A percentile compares a stretch with the other conserved stretches of the same genome.
Evolutionary conservation across 2,329 filamentous ascomycete genomes (phyloP).

Genomic region (Cercospora berteroae): DNA sequence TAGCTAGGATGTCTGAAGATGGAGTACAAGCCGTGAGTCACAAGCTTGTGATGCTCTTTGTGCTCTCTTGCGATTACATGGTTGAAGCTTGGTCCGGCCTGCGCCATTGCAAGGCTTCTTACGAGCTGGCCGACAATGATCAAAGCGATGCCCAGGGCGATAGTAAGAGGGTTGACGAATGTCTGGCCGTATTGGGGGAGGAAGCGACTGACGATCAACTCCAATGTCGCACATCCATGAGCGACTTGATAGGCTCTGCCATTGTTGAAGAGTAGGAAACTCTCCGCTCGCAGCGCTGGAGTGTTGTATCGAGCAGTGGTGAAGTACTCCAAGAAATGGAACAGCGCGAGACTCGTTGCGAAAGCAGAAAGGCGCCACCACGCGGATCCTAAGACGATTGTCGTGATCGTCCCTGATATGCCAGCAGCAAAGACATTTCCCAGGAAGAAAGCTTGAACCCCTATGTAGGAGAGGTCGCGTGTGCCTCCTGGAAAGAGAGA

Average conservation of each 20-base stretch:
- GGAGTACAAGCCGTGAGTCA: conserved; percentile 77
- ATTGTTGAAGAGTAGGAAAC: conserved; percentile 82
- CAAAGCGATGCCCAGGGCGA: conserved; percentile 59
- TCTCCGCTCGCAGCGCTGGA: conserved; percentile 64
- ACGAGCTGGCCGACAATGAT: conserved; percentile 70
- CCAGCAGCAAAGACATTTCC: conserved; percentile 41
- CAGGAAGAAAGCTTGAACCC: conserved; percentile 46
- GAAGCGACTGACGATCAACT: conserved; percentile 61
- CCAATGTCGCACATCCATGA: conserved; percentile 69
- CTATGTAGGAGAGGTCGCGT: conserved; percentile 49
- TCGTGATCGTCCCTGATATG: conserved; percentile 32
- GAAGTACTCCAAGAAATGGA: conserved; percentile 97
- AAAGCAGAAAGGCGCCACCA: conserved; percentile 63
- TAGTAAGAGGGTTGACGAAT: conserved; percentile 51
- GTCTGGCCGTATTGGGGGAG: conserved; percentile 26
- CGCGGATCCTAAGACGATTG: conserved; percentile 25
- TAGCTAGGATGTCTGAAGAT: conserved; percentile 83
- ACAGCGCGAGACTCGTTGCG: conserved; percentile 65
- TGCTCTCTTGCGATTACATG: conserved; percentile 70
- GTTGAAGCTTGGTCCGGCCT: conserved; percentile 89
- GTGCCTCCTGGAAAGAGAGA: conserved; percentile 43
- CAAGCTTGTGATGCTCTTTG: conserved; percentile 72
- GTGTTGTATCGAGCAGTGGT: conserved; percentile 85
- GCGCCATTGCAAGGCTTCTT: conserved; percentile 80
- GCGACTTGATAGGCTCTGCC: conserved; percentile 81